phyloP scores from a whole-genome alignment of 192 early-diverging fungal species.

The Allomyces macrogynus region DNA sequence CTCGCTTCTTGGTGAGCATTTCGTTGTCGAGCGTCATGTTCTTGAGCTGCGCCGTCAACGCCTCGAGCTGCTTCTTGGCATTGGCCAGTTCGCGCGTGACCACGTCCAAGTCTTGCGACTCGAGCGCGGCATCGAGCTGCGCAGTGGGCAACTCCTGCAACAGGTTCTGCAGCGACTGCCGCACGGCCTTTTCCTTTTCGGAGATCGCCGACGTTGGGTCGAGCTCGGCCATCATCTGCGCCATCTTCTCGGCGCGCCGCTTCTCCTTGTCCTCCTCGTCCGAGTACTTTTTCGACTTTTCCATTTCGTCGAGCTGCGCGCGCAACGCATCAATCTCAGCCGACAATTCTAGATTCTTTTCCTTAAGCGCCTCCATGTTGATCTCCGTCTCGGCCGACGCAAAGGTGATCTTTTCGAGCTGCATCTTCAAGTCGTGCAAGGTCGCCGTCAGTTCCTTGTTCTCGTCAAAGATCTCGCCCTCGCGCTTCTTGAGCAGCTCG shows the following conservation, averaged over 20 bases:
- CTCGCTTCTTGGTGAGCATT: conserved; percentile 28
- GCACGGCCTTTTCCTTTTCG: conserved; percentile 53
- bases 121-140: conserved; percentile 12
- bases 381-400: conserved; percentile 75
- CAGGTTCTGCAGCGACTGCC: conserved; percentile 37
- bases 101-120: conserved; percentile 30
- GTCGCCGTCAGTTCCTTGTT: conserved; percentile 52
- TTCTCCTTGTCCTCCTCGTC: conserved; percentile 50
- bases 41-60: conserved; percentile 41
- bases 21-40: conserved; percentile 37
- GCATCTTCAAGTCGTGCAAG: conserved; percentile 52
- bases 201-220: conserved; percentile 52
- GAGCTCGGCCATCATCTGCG: conserved; percentile 60
- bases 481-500: conserved; percentile 39
- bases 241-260: conserved; percentile 66
- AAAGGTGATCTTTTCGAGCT: conserved; percentile 73
- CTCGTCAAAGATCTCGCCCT: conserved; percentile 26
- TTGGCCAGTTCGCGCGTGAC: conserved; percentile 46
- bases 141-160: background rate
- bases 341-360: conserved; percentile 57
- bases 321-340: conserved; percentile 56
- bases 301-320: conserved; percentile 35
- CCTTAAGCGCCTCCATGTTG: conserved; percentile 70
- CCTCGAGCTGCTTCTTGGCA: conserved; percentile 33
- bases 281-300: conserved; percentile 21